A percentile compares a stretch with the other conserved stretches of the same genome.
These are phyloP conservation scores for Adiantum capillusveneris DNA, from an alignment of 75 land plant genomes.

Conservation along the genomic window DNA sequence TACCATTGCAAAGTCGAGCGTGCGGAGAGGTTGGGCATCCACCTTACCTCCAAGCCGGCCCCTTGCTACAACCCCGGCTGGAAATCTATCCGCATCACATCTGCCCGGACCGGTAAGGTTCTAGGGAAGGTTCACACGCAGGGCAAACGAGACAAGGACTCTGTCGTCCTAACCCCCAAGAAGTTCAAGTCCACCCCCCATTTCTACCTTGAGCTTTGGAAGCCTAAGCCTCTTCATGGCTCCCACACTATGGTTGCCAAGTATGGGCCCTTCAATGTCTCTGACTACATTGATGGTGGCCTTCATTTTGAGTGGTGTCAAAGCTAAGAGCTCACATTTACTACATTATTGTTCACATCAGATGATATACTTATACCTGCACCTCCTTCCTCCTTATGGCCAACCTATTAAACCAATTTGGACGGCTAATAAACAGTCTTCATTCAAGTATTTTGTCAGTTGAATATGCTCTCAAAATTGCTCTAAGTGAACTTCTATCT, in stretches of 20 bases:
- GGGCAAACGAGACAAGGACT: neutral
- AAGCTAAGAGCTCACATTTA: no score
- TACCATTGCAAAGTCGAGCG: slow-evolving; percentile 6
- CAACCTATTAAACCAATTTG: no score
- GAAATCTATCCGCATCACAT: neutral
- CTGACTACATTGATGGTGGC: slow-evolving; percentile 2
- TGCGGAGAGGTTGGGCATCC: neutral
- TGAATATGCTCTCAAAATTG: no score
- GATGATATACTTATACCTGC: no score
- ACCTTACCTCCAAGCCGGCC: slow-evolving; percentile 4
- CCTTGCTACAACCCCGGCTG: slow-evolving; percentile 3
- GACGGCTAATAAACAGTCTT: no score
- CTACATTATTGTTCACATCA: no score
- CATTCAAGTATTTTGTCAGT: no score
- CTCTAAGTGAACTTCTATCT: no score
- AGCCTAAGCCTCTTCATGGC: neutral
- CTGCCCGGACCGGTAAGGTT: neutral
- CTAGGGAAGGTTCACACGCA: neutral
- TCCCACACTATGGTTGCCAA: neutral
- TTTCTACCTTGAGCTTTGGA: slow-evolving; percentile 7
- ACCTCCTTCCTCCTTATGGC: no score
- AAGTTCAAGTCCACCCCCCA: neutral
- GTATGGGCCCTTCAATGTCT: slow-evolving; percentile 4
- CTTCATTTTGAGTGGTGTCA: slow-evolving; percentile 9
- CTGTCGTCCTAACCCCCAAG: neutral